A percentile compares a stretch with the other conserved stretches of the same genome.
Evolutionary conservation across 2,329 filamentous ascomycete species (phyloP).

Genomic region (Scytalidium sp.): DNA sequence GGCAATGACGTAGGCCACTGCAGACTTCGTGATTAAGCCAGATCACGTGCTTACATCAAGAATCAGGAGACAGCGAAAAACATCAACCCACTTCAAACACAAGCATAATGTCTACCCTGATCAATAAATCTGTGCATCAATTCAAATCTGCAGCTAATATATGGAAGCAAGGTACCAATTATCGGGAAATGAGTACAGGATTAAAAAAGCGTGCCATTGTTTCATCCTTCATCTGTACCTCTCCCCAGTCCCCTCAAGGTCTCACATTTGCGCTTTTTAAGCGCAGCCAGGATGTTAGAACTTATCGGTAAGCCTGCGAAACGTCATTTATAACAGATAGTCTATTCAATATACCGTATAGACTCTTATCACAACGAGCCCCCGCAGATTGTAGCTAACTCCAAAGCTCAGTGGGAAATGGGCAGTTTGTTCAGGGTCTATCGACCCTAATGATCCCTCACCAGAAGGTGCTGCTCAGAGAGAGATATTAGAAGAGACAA

Average conservation of each 20-base stretch:
- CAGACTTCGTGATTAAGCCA: too few relatives aligned
- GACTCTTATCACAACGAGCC: background rate
- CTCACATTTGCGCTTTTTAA: conserved; percentile 59
- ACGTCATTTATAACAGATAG: conserved; percentile 5
- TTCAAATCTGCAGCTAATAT: background rate
- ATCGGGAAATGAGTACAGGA: background rate
- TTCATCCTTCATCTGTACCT: conserved; percentile 40
- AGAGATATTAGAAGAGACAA: conserved; percentile 61
- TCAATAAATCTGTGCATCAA: background rate
- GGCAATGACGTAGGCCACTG: too few relatives aligned
- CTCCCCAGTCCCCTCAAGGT: conserved; percentile 15
- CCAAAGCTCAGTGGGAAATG: conserved; percentile 45
- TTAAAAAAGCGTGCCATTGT: conserved; percentile 31
- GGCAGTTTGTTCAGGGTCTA: conserved; percentile 60
- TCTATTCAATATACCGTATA: background rate
- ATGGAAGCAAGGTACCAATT: background rate
- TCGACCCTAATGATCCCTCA: conserved; percentile 49
- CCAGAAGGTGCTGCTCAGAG: conserved; percentile 58
- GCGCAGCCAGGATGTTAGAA: conserved; percentile 55
- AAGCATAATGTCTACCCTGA: background rate
- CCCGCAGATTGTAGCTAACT: conserved; percentile 8
- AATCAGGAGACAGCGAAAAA: too few relatives aligned
- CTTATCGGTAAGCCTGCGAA: conserved; percentile 49
- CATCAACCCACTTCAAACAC: too few relatives aligned
- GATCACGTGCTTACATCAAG: conserved; percentile 12